These are phyloP conservation scores for Fusarium proliferatum DNA, from an alignment of 2,329 filamentous ascomycete species.

Conservation along the genomic window DNA sequence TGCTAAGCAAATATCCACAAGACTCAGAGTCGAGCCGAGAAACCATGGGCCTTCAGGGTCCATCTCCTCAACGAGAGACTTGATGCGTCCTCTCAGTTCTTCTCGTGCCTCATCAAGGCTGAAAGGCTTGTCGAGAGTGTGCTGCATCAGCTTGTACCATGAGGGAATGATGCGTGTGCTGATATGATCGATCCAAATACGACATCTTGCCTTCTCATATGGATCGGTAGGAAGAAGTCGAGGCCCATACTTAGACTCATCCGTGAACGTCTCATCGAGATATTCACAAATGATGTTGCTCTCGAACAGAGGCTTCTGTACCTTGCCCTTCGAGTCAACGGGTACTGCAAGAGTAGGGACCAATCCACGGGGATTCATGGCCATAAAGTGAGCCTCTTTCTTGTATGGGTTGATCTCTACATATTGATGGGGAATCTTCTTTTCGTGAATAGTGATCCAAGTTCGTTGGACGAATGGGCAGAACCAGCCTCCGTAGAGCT, in stretches of 20 bases:
- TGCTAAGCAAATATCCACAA: conserved; percentile 77
- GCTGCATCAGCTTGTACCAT: conserved; percentile 73
- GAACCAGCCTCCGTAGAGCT: conserved; percentile 81
- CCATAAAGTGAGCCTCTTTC: conserved; percentile 74
- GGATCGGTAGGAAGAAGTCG: conserved; percentile 68
- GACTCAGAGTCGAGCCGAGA: conserved; percentile 68
- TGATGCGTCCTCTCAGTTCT: conserved; percentile 69
- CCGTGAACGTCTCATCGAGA: conserved; percentile 75
- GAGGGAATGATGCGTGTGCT: conserved; percentile 73
- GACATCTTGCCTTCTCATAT: conserved; percentile 72
- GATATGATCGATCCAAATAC: conserved; percentile 81
- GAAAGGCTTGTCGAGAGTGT: conserved; percentile 61
- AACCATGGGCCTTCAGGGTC: conserved; percentile 70
- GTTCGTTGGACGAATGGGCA: conserved; percentile 76
- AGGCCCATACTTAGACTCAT: conserved; percentile 54
- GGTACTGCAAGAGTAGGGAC: conserved; percentile 75
- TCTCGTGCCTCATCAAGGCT: conserved; percentile 64
- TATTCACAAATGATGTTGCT: conserved; percentile 80
- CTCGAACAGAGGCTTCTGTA: conserved; percentile 74
- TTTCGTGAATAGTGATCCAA: conserved; percentile 80
- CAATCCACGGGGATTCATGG: conserved; percentile 79
- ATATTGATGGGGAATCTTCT: conserved; percentile 79
- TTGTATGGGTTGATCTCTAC: conserved; percentile 83
- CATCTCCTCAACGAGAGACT: conserved; percentile 72
- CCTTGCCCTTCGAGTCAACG: conserved; percentile 41